Conservation (phyloP, 2,329 filamentous ascomycete species). For the Aspergillus quadricinctus region DNA sequence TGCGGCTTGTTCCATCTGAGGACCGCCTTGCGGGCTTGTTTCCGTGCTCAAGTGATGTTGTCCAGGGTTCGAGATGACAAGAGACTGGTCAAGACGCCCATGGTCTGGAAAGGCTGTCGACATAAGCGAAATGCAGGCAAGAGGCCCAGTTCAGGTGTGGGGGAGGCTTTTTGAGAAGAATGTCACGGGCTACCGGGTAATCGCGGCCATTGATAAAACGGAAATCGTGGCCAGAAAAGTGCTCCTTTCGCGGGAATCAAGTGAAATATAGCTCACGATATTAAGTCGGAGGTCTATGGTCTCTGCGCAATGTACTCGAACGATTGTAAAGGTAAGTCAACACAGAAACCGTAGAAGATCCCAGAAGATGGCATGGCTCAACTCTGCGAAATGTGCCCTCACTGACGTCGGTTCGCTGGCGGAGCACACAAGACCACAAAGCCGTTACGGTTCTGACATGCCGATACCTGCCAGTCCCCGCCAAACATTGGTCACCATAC, state of each 20-base stretch:
- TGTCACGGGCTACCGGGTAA: conserved; percentile 28
- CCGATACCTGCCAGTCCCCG: conserved; percentile 27
- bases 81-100: conserved; percentile 21
- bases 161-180: conserved; percentile 13
- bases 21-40: conserved; percentile 13
- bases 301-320: not conserved
- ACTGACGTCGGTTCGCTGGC: conserved; percentile 18
- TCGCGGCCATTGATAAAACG: conserved; percentile 18
- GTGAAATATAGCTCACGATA: no score
- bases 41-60: conserved; percentile 12
- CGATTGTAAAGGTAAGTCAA: not conserved
- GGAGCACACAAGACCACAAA: conserved; percentile 9
- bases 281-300: not conserved
- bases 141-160: conserved; percentile 11
- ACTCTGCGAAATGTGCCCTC: conserved; percentile 8
- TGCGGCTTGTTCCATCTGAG: conserved; percentile 30
- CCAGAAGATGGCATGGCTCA: not conserved
- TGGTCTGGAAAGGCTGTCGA: conserved; percentile 25
- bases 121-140: conserved; percentile 14
- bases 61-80: conserved; percentile 7
- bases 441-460: conserved; percentile 25
- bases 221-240: not conserved
- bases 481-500: conserved; percentile 8
- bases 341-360: not conserved
- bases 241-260: conserved; percentile 5